Evolutionary conservation across 495 filamentous ascomycete species (phyloP).

Genomic region (Oidiodendron maius): DNA sequence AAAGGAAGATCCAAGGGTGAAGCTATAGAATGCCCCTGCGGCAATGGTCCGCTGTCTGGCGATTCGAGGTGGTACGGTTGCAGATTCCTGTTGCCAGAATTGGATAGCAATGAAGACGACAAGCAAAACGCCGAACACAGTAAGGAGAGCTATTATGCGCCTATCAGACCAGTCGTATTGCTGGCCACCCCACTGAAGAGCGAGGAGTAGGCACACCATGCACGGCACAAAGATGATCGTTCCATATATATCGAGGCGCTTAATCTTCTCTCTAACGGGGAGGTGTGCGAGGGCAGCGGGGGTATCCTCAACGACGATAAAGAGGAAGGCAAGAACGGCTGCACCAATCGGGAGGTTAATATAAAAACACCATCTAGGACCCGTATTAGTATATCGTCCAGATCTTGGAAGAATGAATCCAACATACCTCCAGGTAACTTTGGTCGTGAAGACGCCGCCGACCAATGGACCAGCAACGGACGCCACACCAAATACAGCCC

Average conservation of each 20-base stretch:
- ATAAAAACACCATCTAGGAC: conserved; percentile 38
- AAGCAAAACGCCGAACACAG: conserved; percentile 56
- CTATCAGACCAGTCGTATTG: conserved; percentile 33
- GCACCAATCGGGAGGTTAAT: conserved; percentile 33
- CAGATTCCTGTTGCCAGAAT: conserved; percentile 58
- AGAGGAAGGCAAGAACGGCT: conserved; percentile 50
- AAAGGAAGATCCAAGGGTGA: conserved; percentile 57
- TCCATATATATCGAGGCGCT: conserved; percentile 44
- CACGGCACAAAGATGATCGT: conserved; percentile 28
- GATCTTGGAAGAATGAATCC: conserved; percentile 69
- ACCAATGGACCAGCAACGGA: conserved; percentile 69
- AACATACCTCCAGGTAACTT: conserved; percentile 64
- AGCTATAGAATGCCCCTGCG: conserved; percentile 49
- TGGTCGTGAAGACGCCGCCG: conserved; percentile 52
- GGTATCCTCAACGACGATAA: conserved; percentile 40
- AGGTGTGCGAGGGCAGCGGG: not conserved
- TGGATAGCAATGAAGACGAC: conserved; percentile 60
- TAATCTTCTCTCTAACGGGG: conserved; percentile 5
- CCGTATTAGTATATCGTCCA: conserved; percentile 31
- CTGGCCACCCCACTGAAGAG: conserved; percentile 39
- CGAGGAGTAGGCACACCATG: conserved; percentile 33
- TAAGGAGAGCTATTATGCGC: conserved; percentile 34
- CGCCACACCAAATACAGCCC: conserved; percentile 77
- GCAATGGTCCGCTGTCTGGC: conserved; percentile 69
- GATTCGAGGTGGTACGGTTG: conserved; percentile 69